A percentile compares a stretch with the other conserved stretches of the same genome.
These are phyloP conservation scores for Lyophyllum shimeji DNA, from an alignment of 768 basidiomycete genomes.

Conservation along the genomic window DNA sequence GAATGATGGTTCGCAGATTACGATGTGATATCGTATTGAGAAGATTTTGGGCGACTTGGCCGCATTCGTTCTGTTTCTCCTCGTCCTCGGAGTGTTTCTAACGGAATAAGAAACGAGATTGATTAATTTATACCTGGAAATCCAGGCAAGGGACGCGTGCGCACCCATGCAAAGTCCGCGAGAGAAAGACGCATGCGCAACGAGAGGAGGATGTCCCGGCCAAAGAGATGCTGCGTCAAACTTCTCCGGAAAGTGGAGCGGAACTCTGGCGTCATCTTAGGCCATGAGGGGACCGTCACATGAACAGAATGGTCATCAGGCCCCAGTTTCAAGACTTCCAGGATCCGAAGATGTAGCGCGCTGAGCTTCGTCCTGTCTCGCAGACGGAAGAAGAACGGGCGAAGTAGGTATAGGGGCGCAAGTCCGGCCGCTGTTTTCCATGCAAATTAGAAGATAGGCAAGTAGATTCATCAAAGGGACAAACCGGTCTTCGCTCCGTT, in stretches of 20 bases:
- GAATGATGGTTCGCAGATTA: constrained; percentile 53
- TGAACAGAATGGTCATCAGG: constrained; percentile 32
- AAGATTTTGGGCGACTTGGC: constrained; percentile 49
- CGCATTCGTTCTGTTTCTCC: constrained; percentile 44
- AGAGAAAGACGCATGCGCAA: constrained; percentile 57
- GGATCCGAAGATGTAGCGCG: constrained; percentile 39
- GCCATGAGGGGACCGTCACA: constrained; percentile 28
- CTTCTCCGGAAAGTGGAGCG: constrained; percentile 49
- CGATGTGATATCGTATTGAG: constrained; percentile 53
- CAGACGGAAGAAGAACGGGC: constrained; percentile 50
- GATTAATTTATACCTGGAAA: no score
- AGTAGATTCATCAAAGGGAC: constrained; percentile 4
- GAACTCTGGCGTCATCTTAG: constrained; percentile 33
- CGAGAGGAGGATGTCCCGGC: constrained; percentile 52
- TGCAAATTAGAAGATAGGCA: neutral
- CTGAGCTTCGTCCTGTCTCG: constrained; percentile 33
- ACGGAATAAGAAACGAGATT: neutral
- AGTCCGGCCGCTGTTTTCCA: constrained; percentile 35
- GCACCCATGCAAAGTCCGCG: constrained; percentile 51
- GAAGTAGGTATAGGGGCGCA: constrained; percentile 50
- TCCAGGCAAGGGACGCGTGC: constrained; percentile 3
- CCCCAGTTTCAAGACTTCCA: constrained; percentile 40
- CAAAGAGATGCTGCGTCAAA: constrained; percentile 58
- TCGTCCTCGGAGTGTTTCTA: constrained; percentile 50
- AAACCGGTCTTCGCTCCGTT: constrained; percentile 30